phyloP scores from a whole-genome alignment of 148 eudicot genomes.

The Chenopodium berlandieri region DNA sequence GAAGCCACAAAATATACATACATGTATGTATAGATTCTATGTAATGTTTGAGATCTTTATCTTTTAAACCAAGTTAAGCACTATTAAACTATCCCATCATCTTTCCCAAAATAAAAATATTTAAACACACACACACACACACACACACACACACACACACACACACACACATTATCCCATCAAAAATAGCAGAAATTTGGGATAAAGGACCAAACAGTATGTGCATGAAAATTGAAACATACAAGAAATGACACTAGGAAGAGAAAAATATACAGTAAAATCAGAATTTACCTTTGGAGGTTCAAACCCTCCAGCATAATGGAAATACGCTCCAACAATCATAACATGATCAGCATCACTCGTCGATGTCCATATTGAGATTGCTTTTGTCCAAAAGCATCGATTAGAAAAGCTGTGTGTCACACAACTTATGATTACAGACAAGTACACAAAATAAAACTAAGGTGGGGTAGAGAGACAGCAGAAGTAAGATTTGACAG shows the following conservation, averaged over 20 bases:
- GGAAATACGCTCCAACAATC: conserved; percentile 96
- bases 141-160: too few species aligned
- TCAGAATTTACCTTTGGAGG: conserved; percentile 75
- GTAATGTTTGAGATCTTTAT: neutral
- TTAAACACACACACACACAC: too few species aligned
- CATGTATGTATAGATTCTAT: neutral
- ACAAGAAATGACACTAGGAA: neutral
- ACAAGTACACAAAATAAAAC: neutral
- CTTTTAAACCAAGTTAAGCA: neutral
- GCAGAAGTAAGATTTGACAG: neutral
- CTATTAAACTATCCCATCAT: neutral
- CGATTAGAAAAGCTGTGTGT: conserved; percentile 83
- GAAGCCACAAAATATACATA: neutral
- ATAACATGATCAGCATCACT: conserved; percentile 84
- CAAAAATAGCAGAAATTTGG: neutral
- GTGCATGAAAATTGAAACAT: neutral
- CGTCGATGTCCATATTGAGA: conserved; percentile 97
- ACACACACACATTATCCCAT: neutral
- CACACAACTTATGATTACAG: conserved; percentile 9
- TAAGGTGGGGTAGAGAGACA: neutral
- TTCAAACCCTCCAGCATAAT: conserved; percentile 95
- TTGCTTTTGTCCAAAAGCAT: conserved; percentile 95
- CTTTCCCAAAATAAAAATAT: neutral
- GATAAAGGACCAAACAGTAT: neutral
- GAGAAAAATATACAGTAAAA: neutral